Percentiles rank a stretch among this genome's conserved stretches.
phyloP scores from a whole-genome alignment of 129 eudicot genomes.

The Glebionis coronaria region DNA sequence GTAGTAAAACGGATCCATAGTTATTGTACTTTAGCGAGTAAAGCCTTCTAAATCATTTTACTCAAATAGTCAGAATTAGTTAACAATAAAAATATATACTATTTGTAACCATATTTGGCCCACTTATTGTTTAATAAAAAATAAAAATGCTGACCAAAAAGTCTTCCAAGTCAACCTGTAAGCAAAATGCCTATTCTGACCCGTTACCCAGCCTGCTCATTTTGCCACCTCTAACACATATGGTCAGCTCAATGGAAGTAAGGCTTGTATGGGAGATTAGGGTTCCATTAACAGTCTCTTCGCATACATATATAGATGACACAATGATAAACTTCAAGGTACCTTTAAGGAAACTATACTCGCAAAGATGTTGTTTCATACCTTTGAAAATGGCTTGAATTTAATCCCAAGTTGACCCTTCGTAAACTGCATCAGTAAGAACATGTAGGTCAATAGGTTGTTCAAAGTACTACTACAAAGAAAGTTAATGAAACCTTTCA shows the following conservation, averaged over 20 bases:
- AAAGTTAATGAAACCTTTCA: neutral
- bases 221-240: neutral
- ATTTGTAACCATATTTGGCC: too few relatives aligned
- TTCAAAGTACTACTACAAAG: neutral
- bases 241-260: neutral
- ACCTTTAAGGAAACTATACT: neutral
- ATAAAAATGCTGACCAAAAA: too few relatives aligned
- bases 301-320: neutral
- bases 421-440: conserved; percentile 49
- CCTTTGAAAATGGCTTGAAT: conserved; percentile 89
- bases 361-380: conserved; percentile 20
- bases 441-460: conserved; percentile 7
- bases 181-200: neutral
- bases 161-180: neutral
- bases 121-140: too few relatives aligned
- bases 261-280: neutral
- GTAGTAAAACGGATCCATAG: too few relatives aligned
- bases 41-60: too few relatives aligned
- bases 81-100: too few relatives aligned
- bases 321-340: conserved; percentile 1
- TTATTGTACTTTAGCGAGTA: too few relatives aligned
- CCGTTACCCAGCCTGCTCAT: too few relatives aligned
- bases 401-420: conserved; percentile 81
- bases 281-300: neutral
- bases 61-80: too few relatives aligned